Evolutionary conservation across 2,329 filamentous ascomycete genomes (phyloP).

Genomic region (Diaporthe helianthi): DNA sequence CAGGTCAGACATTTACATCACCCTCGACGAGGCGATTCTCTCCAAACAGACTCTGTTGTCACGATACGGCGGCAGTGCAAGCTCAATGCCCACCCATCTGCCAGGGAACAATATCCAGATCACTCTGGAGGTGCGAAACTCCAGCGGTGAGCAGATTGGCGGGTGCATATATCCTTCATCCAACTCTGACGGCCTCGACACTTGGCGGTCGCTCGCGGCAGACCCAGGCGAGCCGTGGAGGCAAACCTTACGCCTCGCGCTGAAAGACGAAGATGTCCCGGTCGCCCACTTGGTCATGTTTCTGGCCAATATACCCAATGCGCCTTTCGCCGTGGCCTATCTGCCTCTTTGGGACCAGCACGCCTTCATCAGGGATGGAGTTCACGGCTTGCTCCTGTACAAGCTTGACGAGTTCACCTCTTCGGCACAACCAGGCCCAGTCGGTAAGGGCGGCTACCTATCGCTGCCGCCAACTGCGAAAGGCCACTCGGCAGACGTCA

Average conservation of each 20-base stretch:
- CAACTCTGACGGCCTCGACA: slow-evolving; percentile 78
- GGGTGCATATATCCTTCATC: slow-evolving; percentile 88
- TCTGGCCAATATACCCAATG: slow-evolving; percentile 82
- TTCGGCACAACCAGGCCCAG: slow-evolving; percentile 63
- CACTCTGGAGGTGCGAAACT: slow-evolving; percentile 84
- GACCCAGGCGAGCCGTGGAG: slow-evolving; percentile 86
- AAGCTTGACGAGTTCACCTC: slow-evolving; percentile 91
- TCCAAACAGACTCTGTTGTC: slow-evolving; percentile 76
- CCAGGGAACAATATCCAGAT: slow-evolving; percentile 81
- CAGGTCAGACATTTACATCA: slow-evolving; percentile 94
- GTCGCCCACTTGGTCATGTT: slow-evolving; percentile 89
- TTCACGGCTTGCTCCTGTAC: slow-evolving; percentile 83
- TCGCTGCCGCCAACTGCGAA: slow-evolving; percentile 79
- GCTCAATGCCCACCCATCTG: slow-evolving; percentile 67
- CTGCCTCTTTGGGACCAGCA: slow-evolving; percentile 93
- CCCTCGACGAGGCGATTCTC: slow-evolving; percentile 79
- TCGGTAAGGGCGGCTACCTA: slow-evolving; percentile 86
- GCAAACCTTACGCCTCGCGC: slow-evolving; percentile 81
- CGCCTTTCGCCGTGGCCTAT: slow-evolving; percentile 90
- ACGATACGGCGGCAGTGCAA: slow-evolving; percentile 74
- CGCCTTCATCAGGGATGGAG: slow-evolving; percentile 87
- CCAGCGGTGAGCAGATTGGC: slow-evolving; percentile 81
- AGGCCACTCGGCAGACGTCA: slow-evolving; percentile 74
- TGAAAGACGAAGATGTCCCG: slow-evolving; percentile 81
- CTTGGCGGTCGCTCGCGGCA: slow-evolving; percentile 85